These are phyloP conservation scores for Tolypocladium inflatum DNA, from an alignment of 2,329 filamentous ascomycete species.

Conservation along the genomic window DNA sequence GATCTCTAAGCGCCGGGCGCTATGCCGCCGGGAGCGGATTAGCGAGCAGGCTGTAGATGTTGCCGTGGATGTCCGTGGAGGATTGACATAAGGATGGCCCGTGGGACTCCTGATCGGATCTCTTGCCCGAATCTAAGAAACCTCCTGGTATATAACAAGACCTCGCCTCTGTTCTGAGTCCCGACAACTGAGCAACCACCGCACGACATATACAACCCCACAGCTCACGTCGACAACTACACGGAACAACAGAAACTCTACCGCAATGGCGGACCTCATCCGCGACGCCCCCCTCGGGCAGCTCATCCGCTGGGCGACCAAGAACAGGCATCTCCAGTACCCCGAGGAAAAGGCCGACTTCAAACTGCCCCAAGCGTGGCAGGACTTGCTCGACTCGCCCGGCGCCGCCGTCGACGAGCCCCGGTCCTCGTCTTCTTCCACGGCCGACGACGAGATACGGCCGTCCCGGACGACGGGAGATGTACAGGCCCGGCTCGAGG, in stretches of 20 bases:
- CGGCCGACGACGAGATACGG: not conserved
- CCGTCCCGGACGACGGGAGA: constrained; percentile 1
- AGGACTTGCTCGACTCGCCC: constrained; percentile 22
- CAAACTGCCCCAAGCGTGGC: constrained; percentile 33
- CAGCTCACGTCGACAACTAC: not conserved
- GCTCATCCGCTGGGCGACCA: constrained; percentile 43
- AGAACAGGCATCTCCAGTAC: constrained; percentile 44
- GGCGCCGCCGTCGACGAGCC: constrained; percentile 8
- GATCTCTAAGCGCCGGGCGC: not conserved
- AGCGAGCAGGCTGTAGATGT: not conserved
- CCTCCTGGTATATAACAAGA: not conserved
- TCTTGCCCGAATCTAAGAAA: not conserved
- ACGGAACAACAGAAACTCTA: not conserved
- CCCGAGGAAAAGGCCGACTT: constrained; percentile 51
- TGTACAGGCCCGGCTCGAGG: constrained; percentile 9
- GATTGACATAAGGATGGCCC: not conserved
- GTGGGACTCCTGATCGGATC: not conserved
- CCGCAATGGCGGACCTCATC: constrained; percentile 24
- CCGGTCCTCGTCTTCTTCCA: constrained; percentile 2
- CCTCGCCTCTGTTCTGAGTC: not conserved
- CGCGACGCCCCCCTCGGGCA: constrained; percentile 51
- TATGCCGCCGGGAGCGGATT: not conserved
- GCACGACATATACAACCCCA: not conserved
- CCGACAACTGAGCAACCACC: not conserved
- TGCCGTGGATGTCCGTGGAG: not conserved